Conservation (phyloP, 1,284 basidiomycete species). For the Boletus holoroseus region DNA sequence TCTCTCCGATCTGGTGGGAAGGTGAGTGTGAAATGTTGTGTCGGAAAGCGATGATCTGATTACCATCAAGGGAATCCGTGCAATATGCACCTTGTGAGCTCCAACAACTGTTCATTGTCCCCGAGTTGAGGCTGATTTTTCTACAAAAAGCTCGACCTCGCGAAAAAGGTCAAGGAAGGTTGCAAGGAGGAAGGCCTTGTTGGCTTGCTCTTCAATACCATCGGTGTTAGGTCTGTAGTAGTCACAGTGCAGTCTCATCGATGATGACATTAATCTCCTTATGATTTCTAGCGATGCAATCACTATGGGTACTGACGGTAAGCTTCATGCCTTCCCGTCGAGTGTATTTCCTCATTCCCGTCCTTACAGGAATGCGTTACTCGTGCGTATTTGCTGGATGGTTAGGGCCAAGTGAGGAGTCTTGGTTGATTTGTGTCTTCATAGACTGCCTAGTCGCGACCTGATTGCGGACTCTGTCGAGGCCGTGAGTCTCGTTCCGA, state of each 20-base stretch:
- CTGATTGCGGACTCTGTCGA: slow-evolving; percentile 90
- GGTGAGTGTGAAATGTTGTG: slow-evolving; percentile 40
- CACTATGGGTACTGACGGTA: slow-evolving; percentile 79
- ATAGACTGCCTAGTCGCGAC: slow-evolving; percentile 80
- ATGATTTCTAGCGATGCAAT: slow-evolving; percentile 59
- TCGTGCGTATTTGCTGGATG: slow-evolving; percentile 46
- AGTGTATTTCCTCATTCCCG: slow-evolving; percentile 1
- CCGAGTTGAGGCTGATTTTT: slow-evolving; percentile 8
- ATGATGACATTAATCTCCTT: background rate
- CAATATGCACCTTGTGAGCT: slow-evolving; percentile 66
- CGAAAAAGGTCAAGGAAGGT: slow-evolving; percentile 68
- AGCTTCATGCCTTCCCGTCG: slow-evolving; percentile 18
- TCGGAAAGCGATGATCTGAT: slow-evolving; percentile 7
- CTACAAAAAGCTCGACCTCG: slow-evolving; percentile 61
- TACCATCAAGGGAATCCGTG: slow-evolving; percentile 65
- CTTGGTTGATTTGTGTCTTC: slow-evolving; percentile 8
- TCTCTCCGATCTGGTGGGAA: slow-evolving; percentile 85
- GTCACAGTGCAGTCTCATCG: background rate
- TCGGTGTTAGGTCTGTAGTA: slow-evolving; percentile 63
- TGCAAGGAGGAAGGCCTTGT: slow-evolving; percentile 72
- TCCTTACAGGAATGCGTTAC: slow-evolving; percentile 64
- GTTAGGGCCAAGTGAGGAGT: background rate
- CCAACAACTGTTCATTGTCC: background rate
- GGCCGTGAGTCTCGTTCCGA: slow-evolving; percentile 47
- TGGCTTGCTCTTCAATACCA: slow-evolving; percentile 74